phyloP scores from a whole-genome alignment of 371 early-diverging fungal species.

The Circinella umbellata region DNA sequence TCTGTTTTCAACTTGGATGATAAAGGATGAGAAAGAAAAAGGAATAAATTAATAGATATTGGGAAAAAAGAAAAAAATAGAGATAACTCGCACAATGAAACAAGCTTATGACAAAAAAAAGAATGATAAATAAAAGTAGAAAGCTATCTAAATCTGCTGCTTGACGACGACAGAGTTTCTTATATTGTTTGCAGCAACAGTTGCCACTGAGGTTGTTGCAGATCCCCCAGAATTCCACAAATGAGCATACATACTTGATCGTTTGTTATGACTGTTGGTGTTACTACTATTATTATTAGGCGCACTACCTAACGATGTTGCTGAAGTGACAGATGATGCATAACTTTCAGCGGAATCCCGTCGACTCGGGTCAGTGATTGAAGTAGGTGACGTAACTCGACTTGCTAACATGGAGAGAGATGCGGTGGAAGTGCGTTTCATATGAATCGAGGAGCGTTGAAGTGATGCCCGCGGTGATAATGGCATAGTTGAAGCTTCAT shows the following conservation, averaged over 20 bases:
- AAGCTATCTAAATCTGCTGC: constrained; percentile 8
- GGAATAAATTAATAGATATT: too few species aligned
- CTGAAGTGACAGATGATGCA: constrained; percentile 42
- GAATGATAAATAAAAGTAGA: not conserved
- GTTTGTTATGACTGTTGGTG: constrained; percentile 29
- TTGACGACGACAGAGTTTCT: constrained; percentile 19
- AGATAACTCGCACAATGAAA: not conserved
- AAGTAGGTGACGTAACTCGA: constrained; percentile 34
- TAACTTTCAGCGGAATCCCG: constrained; percentile 44
- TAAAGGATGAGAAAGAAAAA: too few species aligned
- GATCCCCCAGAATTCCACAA: constrained; percentile 34
- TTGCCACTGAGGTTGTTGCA: constrained; percentile 1
- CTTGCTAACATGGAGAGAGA: constrained; percentile 37
- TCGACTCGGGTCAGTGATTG: constrained; percentile 19
- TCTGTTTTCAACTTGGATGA: too few species aligned
- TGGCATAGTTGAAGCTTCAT: constrained; percentile 32
- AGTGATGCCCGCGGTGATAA: constrained; percentile 16
- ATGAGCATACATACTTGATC: constrained; percentile 53
- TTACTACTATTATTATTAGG: constrained; percentile 11
- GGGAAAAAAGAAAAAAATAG: too few species aligned
- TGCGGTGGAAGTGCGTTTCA: constrained; percentile 32
- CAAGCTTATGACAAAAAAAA: not conserved
- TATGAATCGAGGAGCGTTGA: constrained; percentile 7
- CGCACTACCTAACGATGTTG: constrained; percentile 37
- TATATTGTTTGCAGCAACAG: not conserved